Evolutionary conservation across 768 basidiomycete genomes (phyloP).

Genomic region (Kwoniella sp.): DNA sequence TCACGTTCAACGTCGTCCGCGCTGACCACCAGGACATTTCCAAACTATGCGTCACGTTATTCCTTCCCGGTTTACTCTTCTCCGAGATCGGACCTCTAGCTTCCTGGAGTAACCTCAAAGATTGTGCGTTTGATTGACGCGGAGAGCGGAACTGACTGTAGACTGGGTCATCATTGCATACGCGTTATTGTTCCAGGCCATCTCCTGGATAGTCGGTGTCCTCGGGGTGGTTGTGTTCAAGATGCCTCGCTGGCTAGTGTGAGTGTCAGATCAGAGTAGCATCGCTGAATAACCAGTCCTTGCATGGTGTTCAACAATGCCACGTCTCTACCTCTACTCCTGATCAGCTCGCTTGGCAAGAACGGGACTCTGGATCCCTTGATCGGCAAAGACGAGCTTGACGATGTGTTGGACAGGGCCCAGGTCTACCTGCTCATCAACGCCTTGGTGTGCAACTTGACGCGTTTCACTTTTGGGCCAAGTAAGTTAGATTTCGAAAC

Average conservation of each 20-base stretch:
- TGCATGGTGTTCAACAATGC: slow-evolving; percentile 50
- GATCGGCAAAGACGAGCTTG: slow-evolving; percentile 21
- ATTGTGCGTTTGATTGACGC: slow-evolving; percentile 31
- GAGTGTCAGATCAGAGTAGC: not conserved
- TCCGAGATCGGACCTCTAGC: slow-evolving; percentile 48
- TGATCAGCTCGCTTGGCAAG: slow-evolving; percentile 39
- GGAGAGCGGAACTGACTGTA: not conserved
- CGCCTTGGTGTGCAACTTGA: slow-evolving; percentile 45
- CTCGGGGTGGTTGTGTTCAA: slow-evolving; percentile 23
- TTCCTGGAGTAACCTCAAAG: slow-evolving; percentile 36
- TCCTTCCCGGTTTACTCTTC: slow-evolving; percentile 48
- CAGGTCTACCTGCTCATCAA: slow-evolving; percentile 48
- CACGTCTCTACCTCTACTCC: slow-evolving; percentile 45
- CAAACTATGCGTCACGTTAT: slow-evolving; percentile 41
- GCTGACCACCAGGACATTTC: slow-evolving; percentile 22
- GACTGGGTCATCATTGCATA: slow-evolving; percentile 46
- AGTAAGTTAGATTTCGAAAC: slow-evolving; percentile 18
- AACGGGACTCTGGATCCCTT: slow-evolving; percentile 44
- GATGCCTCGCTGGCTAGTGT: slow-evolving; percentile 43
- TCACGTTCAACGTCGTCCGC: not conserved
- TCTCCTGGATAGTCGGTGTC: slow-evolving; percentile 36
- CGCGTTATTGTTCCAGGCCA: slow-evolving; percentile 42
- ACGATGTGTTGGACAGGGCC: slow-evolving; percentile 30
- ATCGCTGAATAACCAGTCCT: slow-evolving; percentile 23
- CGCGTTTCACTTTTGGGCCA: slow-evolving; percentile 41